Evolutionary conservation across 1,284 basidiomycete genomes (phyloP).

Genomic region (Ustilago crameri): DNA sequence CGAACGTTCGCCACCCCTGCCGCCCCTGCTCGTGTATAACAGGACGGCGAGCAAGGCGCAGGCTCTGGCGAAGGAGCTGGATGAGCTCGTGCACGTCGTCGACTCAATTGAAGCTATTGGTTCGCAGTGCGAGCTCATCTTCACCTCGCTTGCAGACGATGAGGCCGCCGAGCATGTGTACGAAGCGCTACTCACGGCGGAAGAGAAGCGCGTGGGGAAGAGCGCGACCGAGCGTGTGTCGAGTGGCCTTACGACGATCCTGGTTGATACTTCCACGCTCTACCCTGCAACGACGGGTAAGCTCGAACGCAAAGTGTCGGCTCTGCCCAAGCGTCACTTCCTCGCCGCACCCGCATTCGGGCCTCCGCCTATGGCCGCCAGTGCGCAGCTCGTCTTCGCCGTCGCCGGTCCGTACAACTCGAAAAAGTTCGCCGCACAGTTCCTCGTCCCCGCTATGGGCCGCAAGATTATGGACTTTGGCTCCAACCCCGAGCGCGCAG

Average conservation of each 20-base stretch:
- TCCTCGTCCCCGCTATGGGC: conserved; percentile 79
- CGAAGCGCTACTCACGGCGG: conserved; percentile 73
- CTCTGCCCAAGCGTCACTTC: conserved; percentile 75
- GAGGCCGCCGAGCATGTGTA: conserved; percentile 79
- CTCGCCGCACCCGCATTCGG: conserved; percentile 84
- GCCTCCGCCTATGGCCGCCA: conserved; percentile 73
- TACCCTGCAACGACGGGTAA: conserved; percentile 69
- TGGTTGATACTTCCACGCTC: conserved; percentile 54
- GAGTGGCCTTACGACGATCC: conserved; percentile 29
- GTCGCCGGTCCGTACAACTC: conserved; percentile 85
- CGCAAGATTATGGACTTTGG: conserved; percentile 75
- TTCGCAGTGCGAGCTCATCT: conserved; percentile 79
- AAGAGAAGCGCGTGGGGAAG: conserved; percentile 66
- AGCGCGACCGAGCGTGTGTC: conserved; percentile 62
- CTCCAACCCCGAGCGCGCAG: conserved; percentile 81
- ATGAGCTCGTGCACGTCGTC: conserved; percentile 73
- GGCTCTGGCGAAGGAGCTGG: conserved; percentile 72
- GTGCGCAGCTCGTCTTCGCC: conserved; percentile 78
- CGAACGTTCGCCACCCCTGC: conserved; percentile 38
- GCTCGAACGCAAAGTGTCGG: conserved; percentile 78
- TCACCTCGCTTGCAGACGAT: conserved; percentile 81
- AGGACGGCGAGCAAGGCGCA: conserved; percentile 75
- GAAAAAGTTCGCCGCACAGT: conserved; percentile 82
- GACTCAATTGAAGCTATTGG: conserved; percentile 74
- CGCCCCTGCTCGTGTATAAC: conserved; percentile 74